These are phyloP conservation scores for Cordyceps farinosa DNA, from an alignment of 2,329 filamentous ascomycete genomes.

Conservation along the genomic window DNA sequence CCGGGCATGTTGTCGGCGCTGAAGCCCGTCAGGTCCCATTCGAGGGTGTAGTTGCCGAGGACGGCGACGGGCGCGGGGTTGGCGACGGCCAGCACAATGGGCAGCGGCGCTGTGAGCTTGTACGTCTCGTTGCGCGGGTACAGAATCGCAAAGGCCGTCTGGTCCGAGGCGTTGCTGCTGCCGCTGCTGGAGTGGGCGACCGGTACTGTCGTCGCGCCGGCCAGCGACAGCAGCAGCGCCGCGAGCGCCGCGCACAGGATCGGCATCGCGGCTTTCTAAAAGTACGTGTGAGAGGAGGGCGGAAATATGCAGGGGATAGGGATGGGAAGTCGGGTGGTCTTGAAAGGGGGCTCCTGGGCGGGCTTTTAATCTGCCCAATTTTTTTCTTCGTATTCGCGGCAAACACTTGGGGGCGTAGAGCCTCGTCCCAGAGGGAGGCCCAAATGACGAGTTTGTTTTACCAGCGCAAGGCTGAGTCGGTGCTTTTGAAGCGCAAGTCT, in stretches of 20 bases:
- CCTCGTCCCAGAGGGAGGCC: too few relatives aligned
- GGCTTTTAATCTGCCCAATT: too few relatives aligned
- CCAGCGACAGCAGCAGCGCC: neutral
- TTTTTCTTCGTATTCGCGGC: too few relatives aligned
- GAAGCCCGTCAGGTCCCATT: neutral
- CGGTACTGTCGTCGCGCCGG: neutral
- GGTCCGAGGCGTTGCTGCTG: neutral
- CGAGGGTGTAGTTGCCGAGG: neutral
- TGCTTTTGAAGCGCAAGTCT: too few relatives aligned
- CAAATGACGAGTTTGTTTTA: too few relatives aligned
- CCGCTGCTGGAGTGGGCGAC: neutral
- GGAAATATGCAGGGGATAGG: too few relatives aligned
- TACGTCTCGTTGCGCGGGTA: constrained; percentile 11
- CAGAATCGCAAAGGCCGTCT: neutral
- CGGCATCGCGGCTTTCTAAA: neutral
- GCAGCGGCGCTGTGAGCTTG: neutral
- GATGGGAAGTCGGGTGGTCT: too few relatives aligned
- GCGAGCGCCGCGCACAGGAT: neutral
- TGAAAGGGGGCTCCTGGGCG: too few relatives aligned
- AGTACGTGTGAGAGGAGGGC: too few relatives aligned
- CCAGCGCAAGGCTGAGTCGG: too few relatives aligned
- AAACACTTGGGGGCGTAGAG: too few relatives aligned
- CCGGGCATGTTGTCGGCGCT: neutral
- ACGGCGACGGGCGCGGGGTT: neutral
- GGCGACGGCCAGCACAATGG: neutral